Evolutionary conservation across 139 green algal species (phyloP), one percentile per base, ranked within the genome.

Genomic region (Chlorella vulgaris): DNA sequence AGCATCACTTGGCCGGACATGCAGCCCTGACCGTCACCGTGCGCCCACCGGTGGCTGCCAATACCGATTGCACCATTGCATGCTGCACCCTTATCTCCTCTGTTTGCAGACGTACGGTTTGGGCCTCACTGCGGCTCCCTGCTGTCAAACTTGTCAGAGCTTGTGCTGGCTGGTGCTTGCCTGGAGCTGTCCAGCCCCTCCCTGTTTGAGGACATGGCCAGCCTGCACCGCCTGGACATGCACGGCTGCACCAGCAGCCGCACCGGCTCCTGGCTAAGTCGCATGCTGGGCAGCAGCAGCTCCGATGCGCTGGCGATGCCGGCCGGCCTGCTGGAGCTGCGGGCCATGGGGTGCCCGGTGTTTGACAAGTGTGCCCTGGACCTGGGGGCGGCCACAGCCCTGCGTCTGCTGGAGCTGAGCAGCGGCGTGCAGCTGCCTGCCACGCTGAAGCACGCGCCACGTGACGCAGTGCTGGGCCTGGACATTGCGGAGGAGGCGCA

Each of bases 331-430:
- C 13, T 22, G n/a, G 22, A 50, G 33, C 73, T 79, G 73, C 51
- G 35, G 6, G 73, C 73, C 24, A 68, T 79, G 73, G 13, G 29
- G 35, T 50, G 29, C 51, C 67, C 67, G 26, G 73, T 55, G 73
- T 79, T 79, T 79, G 73, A 79, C 73, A 68, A 68, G 35, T 79
- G 73, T 7, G 73, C 50, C 1, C 73, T 79, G 73, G 73, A 55
- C 24, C 35, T 79, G 33, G 73, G 53, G 1, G 36, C 24, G 5
- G 38, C 35, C 53, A 53, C 53, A 1, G 53, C 24, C 2, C 53
- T 79, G 73, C 6, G 15, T 4, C 53, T 67, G 53, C 22, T 79
- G 73, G 73, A 79, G 73, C 35, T 79, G 22, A 53, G 33, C 73
- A 69, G 51, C 35, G 53, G 73, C 51, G 73, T 28, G 51, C 53